Percentiles rank a stretch among this genome's conserved stretches.
Evolutionary conservation across 1,284 basidiomycete genomes (phyloP).

Genomic region (Rhodotorula sp.): DNA sequence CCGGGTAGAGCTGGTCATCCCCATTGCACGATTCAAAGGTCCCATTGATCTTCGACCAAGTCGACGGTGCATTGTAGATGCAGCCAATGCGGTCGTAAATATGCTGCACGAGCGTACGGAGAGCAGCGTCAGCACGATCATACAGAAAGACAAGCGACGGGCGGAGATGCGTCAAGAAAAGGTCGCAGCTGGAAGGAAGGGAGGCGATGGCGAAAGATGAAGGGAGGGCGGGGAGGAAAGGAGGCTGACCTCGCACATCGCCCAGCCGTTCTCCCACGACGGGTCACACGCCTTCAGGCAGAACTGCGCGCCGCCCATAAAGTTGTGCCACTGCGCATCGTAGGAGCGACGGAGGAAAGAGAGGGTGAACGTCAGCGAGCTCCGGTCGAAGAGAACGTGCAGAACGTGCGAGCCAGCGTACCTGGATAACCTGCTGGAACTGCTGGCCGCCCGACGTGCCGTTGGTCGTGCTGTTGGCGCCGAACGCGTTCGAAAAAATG

Average conservation of each 20-base stretch:
- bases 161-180: too few relatives aligned
- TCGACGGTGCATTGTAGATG: slow-evolving; percentile 67
- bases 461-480: slow-evolving; percentile 50
- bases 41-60: slow-evolving; percentile 55
- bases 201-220: not conserved
- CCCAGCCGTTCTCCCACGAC: slow-evolving; percentile 58
- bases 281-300: slow-evolving; percentile 67
- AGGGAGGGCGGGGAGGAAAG: not conserved
- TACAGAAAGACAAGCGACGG: not conserved
- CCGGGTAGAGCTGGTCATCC: slow-evolving; percentile 64
- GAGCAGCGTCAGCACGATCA: not conserved
- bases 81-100: slow-evolving; percentile 62
- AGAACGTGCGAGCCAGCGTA: slow-evolving; percentile 54
- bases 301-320: slow-evolving; percentile 47
- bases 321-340: slow-evolving; percentile 31
- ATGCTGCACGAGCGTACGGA: slow-evolving; percentile 28
- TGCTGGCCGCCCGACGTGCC: slow-evolving; percentile 16
- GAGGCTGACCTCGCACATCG: slow-evolving; percentile 50
- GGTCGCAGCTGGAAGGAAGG: too few relatives aligned
- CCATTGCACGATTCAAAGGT: slow-evolving; percentile 65
- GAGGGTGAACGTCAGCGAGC: not conserved
- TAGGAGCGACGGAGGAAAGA: too few relatives aligned
- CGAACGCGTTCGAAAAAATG: slow-evolving; percentile 38
- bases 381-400: slow-evolving; percentile 60
- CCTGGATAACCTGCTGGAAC: slow-evolving; percentile 59